Conservation (phyloP, 1,284 basidiomycete species). For the Sparassis latifolia region DNA sequence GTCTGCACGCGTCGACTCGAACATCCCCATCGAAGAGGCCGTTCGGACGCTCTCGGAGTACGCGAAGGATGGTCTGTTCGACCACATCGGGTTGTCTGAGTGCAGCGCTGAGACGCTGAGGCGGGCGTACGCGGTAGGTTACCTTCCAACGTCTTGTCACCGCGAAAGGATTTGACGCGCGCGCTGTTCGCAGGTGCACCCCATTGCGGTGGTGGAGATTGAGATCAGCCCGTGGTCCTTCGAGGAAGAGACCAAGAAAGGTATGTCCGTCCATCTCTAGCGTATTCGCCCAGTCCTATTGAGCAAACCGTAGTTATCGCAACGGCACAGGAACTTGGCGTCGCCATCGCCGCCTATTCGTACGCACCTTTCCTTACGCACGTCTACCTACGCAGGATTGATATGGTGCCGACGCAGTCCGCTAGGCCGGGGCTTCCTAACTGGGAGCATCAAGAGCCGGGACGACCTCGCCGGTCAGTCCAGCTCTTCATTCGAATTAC, state of each 20-base stretch:
- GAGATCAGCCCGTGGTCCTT: conserved; percentile 47
- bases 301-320: conserved; percentile 24
- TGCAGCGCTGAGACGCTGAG: conserved; percentile 37
- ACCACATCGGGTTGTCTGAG: conserved; percentile 39
- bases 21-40: conserved; percentile 9
- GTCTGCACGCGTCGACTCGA: conserved; percentile 27
- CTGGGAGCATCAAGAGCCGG: conserved; percentile 38
- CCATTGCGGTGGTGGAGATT: conserved; percentile 44
- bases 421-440: conserved; percentile 50
- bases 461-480: conserved; percentile 35
- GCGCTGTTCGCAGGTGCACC: conserved; percentile 28
- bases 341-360: conserved; percentile 51
- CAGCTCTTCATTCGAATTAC: not conserved
- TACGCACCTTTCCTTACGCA: conserved; percentile 4
- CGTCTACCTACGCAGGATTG: conserved; percentile 5
- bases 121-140: conserved; percentile 7
- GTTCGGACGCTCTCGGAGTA: conserved; percentile 22
- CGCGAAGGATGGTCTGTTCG: conserved; percentile 31
- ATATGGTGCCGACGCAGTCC: conserved; percentile 25
- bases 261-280: conserved; percentile 11
- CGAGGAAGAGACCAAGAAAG: conserved; percentile 39
- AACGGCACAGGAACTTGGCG: conserved; percentile 36
- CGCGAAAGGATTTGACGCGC: not conserved
- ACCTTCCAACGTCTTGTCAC: not conserved
- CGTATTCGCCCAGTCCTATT: not conserved